Evolutionary conservation across 257 asterid species (phyloP).

Genomic region (Pogostemon cablin): DNA sequence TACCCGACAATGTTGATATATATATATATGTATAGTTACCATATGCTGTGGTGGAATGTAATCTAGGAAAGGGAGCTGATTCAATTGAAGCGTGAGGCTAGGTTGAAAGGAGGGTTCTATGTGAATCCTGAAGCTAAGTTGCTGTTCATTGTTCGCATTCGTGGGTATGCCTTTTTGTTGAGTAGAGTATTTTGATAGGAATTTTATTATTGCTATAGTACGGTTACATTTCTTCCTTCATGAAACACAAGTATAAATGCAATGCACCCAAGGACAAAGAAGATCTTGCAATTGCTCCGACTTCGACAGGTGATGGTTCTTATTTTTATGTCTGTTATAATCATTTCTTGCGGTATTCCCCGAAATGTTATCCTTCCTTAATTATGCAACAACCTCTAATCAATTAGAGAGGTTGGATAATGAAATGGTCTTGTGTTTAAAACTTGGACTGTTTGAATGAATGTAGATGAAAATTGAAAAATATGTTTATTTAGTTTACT

Average conservation of each 20-base stretch:
- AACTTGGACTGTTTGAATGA: neutral
- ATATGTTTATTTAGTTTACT: neutral
- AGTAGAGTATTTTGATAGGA: neutral
- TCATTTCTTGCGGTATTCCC: neutral
- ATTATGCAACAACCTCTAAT: neutral
- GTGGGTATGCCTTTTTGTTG: slow-evolving; percentile 52
- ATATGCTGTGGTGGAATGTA: neutral
- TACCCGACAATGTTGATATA: too few species aligned
- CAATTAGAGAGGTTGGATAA: neutral
- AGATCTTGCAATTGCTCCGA: slow-evolving; percentile 69
- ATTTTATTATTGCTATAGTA: slow-evolving; percentile 12
- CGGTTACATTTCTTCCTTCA: neutral
- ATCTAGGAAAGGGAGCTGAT: slow-evolving; percentile 59
- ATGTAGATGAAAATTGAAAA: neutral
- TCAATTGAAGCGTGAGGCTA: slow-evolving; percentile 72
- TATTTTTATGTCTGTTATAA: neutral
- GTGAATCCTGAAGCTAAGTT: slow-evolving; percentile 74
- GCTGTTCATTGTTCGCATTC: slow-evolving; percentile 63
- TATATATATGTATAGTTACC: too few species aligned
- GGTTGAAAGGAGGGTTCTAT: slow-evolving; percentile 85
- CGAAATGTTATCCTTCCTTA: neutral
- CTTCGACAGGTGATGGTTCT: slow-evolving; percentile 58
- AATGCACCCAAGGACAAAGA: slow-evolving; percentile 68
- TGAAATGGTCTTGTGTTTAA: neutral
- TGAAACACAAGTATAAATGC: slow-evolving; percentile 60